phyloP scores from a whole-genome alignment of 148 eudicot species.

The Spergularia marina region DNA sequence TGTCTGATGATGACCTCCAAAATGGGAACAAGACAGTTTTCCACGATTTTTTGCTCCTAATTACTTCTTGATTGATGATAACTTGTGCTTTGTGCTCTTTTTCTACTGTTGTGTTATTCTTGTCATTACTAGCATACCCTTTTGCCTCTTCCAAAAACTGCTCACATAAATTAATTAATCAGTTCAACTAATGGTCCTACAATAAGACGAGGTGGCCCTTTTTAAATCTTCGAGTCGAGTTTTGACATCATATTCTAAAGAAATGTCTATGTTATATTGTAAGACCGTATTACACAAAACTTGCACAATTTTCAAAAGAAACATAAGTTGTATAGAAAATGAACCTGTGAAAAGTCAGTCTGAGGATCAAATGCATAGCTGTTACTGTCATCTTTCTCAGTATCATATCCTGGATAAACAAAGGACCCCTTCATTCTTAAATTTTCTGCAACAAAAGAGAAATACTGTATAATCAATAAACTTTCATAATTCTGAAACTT shows the following conservation, averaged over 20 bases:
- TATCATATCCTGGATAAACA: slow-evolving; percentile 25
- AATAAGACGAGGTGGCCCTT: background rate
- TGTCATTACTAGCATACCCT: slow-evolving; percentile 6
- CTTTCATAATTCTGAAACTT: background rate
- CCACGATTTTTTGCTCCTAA: slow-evolving; percentile 27
- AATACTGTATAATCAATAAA: background rate
- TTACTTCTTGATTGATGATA: background rate
- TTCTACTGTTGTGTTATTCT: background rate
- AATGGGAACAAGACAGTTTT: slow-evolving; percentile 22
- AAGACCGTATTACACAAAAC: too few relatives aligned
- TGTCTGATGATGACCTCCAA: slow-evolving; percentile 19
- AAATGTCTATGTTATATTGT: too few relatives aligned
- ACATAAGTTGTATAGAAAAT: background rate
- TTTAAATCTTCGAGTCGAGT: too few relatives aligned
- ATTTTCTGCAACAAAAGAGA: background rate
- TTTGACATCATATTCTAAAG: too few relatives aligned
- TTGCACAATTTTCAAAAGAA: background rate
- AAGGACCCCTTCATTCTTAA: slow-evolving; percentile 22
- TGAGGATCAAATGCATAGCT: background rate
- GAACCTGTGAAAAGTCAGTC: background rate
- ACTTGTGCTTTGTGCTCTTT: background rate
- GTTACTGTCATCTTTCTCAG: background rate
- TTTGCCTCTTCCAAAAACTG: slow-evolving; percentile 36
- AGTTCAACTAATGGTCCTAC: background rate
- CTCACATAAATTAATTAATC: background rate